Percentiles rank a stretch among this genome's conserved stretches.
Evolutionary conservation across 768 basidiomycete genomes (phyloP).

Genomic region (Paxillus ammoniavirescens): DNA sequence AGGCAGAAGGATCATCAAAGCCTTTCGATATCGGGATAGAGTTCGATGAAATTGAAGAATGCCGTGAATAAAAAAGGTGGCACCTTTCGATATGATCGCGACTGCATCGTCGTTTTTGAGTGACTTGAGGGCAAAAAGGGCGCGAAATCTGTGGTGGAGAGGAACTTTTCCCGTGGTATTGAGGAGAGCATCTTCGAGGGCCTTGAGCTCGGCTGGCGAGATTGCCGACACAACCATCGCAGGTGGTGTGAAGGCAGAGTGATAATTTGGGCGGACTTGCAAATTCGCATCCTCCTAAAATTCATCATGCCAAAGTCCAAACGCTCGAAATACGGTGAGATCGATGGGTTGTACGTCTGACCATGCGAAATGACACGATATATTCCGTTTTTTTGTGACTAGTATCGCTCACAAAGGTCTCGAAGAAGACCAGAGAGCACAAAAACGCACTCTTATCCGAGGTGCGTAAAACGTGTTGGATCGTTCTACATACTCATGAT

Average conservation of each 20-base stretch:
- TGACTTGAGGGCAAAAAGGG: slow-evolving; percentile 89
- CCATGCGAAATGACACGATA: slow-evolving; percentile 6
- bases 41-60: not conserved
- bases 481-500: slow-evolving; percentile 4
- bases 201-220: slow-evolving; percentile 53
- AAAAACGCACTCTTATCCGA: slow-evolving; percentile 82
- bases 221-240: slow-evolving; percentile 34
- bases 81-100: slow-evolving; percentile 82
- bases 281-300: slow-evolving; percentile 26
- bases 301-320: slow-evolving; percentile 82
- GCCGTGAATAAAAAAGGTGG: slow-evolving; percentile 9
- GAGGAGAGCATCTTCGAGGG: slow-evolving; percentile 75
- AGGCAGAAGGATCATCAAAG: slow-evolving; percentile 80
- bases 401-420: slow-evolving; percentile 94
- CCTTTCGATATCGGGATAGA: slow-evolving; percentile 42
- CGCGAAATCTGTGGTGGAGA: slow-evolving; percentile 85
- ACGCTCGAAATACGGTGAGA: slow-evolving; percentile 83
- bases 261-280: slow-evolving; percentile 49
- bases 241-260: slow-evolving; percentile 24
- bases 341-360: slow-evolving; percentile 1
- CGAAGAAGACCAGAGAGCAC: slow-evolving; percentile 89
- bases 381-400: slow-evolving; percentile 17
- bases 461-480: slow-evolving; percentile 40
- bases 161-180: slow-evolving; percentile 70
- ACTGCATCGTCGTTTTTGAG: slow-evolving; percentile 79